Evolutionary conservation across 108 stramenopile genomes (phyloP), one percentile per base, ranked within the genome.

Genomic region (Ochromonas danica): DNA sequence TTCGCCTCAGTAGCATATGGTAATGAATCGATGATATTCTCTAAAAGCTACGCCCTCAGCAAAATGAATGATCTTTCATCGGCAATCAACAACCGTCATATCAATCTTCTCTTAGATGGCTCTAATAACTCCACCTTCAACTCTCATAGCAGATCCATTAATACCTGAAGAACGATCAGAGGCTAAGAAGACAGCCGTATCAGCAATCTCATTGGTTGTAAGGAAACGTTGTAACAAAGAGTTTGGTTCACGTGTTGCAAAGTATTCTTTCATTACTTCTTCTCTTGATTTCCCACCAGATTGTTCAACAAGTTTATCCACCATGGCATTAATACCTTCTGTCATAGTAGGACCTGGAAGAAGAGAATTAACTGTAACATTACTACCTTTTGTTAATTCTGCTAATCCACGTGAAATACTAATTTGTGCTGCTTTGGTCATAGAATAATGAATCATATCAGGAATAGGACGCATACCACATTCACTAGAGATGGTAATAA

Each of bases 331-430:
- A 1, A 74, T 14, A 2, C 71, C 71, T 43, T 74, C 71, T 30
- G 71, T 74, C 27, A 6, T 6, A n/a, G 71, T 74, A 43, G 71
- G 71, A 6, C 71, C 71, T 43, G 71, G 71, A 40, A 74, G 71
- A n/a, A 74, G 42, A 2, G 71, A 39, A 42, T 74, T 74, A 28
- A 74, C 71, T 2, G 71, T 74, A 25, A 74, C 71, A 74, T 41
- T 45, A 2, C 42, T 74, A 43, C 71, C 27, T 6, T 42, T 39
- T 2, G 71, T 74, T 40, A 74, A 43, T 43, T 45, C 71, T 22
- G 71, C 71, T 10, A 74, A 43, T 1, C 40, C 39, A 42, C 71
- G 71, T 14, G 71, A 1, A 25, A 74, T 25, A 30, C 45, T 74
- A 43, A 74, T 74, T 43, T 74, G 71, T 28, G 71, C 28, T 2